Evolutionary conservation across 2,329 filamentous ascomycete species (phyloP), one percentile per base, ranked within the genome.

Genomic region (Plenodomus biglobosus): DNA sequence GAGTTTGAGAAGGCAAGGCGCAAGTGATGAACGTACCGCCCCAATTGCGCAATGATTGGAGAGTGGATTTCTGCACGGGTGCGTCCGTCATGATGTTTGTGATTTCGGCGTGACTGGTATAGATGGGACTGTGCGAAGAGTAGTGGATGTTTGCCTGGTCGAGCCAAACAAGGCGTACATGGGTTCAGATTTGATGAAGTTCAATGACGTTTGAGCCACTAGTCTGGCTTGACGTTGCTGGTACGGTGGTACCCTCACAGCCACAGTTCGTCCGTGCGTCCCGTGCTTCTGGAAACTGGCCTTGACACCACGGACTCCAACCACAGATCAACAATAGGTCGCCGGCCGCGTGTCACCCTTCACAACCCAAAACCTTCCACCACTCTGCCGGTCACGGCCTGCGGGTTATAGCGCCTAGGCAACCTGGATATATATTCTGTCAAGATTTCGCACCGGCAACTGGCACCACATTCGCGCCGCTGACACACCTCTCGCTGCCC

Each of bases 11-110:
- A 46, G 18, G 15, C 37, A 37, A 37, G 21, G 36, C 16, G 15
- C 5, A 17, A 44, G 30, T 8, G 27, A 38, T 39, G 21, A 44
- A 75, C 75, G 56, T 73, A 81, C 79, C 75, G 65, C 79, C 78
- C 77, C 78, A 80, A 56, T 75, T 75, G 55, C 73, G 74, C 34
- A 77, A 73, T 49, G 74, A 76, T 48, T 75, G 73, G 41, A 79
- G 64, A 24, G 71, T 55, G 37, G 73, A 72, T 44, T 74, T 64
- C 51, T 72, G 64, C 4, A 69, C 54, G 5, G 65, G 58, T 50
- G 69, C 64, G 30, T 64, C 64, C 36, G 76, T 64, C 76, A 78
- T 78, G 18, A 21, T 21, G n/a, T 30, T 16, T 20, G 3, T 35
- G 13, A 20, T 18, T 19, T 32, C 8, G 18, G 10, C 4, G 45